These are phyloP conservation scores for Melampsora americana DNA, from an alignment of 1,284 basidiomycete species.

Conservation along the genomic window DNA sequence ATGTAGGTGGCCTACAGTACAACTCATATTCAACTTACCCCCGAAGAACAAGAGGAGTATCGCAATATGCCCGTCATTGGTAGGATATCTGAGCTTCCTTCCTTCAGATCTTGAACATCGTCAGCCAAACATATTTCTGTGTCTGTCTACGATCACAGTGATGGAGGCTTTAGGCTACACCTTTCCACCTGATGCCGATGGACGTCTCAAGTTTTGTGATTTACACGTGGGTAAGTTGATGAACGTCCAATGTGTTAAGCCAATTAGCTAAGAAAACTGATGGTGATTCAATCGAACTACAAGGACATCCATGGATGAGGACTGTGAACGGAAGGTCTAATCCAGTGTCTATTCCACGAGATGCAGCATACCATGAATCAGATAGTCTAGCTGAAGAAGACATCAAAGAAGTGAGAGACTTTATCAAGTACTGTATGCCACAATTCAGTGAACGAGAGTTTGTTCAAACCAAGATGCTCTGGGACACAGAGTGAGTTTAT, in stretches of 20 bases:
- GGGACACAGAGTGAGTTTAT: slow-evolving; percentile 35
- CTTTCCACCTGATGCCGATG: slow-evolving; percentile 36
- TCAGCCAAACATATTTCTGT: background rate
- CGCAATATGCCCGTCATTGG: slow-evolving; percentile 34
- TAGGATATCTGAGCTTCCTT: slow-evolving; percentile 1
- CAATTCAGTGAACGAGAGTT: slow-evolving; percentile 28
- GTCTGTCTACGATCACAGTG: slow-evolving; percentile 1
- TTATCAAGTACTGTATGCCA: slow-evolving; percentile 38
- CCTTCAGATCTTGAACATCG: background rate
- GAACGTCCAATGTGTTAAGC: background rate
- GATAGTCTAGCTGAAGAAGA: slow-evolving; percentile 35
- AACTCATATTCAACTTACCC: slow-evolving; percentile 31
- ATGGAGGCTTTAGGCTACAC: slow-evolving; percentile 35
- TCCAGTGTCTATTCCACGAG: slow-evolving; percentile 25
- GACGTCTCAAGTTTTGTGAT: slow-evolving; percentile 34
- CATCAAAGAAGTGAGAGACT: slow-evolving; percentile 12
- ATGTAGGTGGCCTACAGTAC: slow-evolving; percentile 39
- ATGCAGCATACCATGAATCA: slow-evolving; percentile 29
- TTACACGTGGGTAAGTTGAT: slow-evolving; percentile 30
- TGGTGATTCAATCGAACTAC: background rate
- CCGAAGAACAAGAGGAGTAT: slow-evolving; percentile 27
- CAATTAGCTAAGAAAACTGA: background rate
- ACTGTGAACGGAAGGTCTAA: slow-evolving; percentile 5
- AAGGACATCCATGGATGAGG: slow-evolving; percentile 37
- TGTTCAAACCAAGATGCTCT: slow-evolving; percentile 23